phyloP scores from a whole-genome alignment of 2,329 filamentous ascomycete species.

The Fulvia fulva region DNA sequence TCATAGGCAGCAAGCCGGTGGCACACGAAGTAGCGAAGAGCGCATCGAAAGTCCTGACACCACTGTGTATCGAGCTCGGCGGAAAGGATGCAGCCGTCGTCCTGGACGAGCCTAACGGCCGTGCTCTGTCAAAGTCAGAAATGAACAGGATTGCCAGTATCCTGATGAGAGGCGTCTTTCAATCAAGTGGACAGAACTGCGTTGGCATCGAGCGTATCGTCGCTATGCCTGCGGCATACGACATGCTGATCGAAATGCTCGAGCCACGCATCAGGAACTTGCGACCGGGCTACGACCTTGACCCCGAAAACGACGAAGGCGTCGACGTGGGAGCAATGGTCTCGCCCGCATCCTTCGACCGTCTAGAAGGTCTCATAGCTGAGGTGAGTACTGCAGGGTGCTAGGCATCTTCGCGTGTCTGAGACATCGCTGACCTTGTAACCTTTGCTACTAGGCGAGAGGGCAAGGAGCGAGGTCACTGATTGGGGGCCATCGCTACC shows the following conservation, averaged over 20 bases:
- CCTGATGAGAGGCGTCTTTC: slow-evolving; percentile 87
- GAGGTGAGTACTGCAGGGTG: slow-evolving; percentile 38
- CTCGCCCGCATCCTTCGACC: slow-evolving; percentile 69
- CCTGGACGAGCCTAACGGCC: slow-evolving; percentile 66
- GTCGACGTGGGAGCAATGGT: slow-evolving; percentile 89
- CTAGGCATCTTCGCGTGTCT: too few relatives aligned
- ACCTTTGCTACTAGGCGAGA: too few relatives aligned
- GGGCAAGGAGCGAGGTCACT: slow-evolving; percentile 69
- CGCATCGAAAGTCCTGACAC: slow-evolving; percentile 80
- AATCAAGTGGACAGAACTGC: slow-evolving; percentile 94
- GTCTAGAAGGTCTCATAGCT: slow-evolving; percentile 70
- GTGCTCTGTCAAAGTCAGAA: slow-evolving; percentile 45
- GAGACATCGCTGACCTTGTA: too few relatives aligned
- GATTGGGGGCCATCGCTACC: slow-evolving; percentile 68
- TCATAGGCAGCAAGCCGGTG: slow-evolving; percentile 85
- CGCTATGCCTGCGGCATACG: slow-evolving; percentile 71
- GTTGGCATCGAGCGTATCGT: slow-evolving; percentile 95
- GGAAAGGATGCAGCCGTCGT: slow-evolving; percentile 92
- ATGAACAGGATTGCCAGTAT: slow-evolving; percentile 73
- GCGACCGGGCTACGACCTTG: slow-evolving; percentile 67
- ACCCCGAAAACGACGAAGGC: slow-evolving; percentile 39
- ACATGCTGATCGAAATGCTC: slow-evolving; percentile 65
- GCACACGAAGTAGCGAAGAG: slow-evolving; percentile 84
- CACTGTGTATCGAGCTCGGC: slow-evolving; percentile 84
- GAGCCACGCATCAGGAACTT: slow-evolving; percentile 69